Percentiles rank a stretch among this genome's conserved stretches.
These are phyloP conservation scores for Suhomyces panamericanus DNA, from an alignment of 1,139 yeast species.

Conservation along the genomic window DNA sequence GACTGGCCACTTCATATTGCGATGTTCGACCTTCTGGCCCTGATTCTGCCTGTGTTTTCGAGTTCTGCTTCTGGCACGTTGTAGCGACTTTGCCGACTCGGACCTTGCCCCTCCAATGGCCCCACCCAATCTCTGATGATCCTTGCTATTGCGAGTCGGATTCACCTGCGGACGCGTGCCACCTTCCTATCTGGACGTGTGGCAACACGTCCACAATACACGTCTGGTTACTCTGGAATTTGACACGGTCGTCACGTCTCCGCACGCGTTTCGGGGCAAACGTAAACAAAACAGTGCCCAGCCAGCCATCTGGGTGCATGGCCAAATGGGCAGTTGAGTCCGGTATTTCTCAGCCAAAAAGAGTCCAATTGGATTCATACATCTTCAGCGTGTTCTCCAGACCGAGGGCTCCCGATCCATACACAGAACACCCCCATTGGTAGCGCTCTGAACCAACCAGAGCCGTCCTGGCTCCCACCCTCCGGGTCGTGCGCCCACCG, in stretches of 20 bases:
- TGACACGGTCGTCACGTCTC: neutral
- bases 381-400: neutral
- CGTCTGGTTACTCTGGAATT: slow-evolving; percentile 10
- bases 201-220: slow-evolving; percentile 6
- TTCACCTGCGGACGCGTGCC: slow-evolving; percentile 1
- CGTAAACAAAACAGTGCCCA: slow-evolving; percentile 5
- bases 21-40: too few relatives aligned
- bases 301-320: slow-evolving; percentile 5
- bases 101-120: too few relatives aligned
- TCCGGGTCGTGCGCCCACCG: slow-evolving; percentile 4
- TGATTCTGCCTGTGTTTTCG: too few relatives aligned
- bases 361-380: neutral
- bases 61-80: too few relatives aligned
- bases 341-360: neutral
- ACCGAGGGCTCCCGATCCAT: slow-evolving; percentile 2
- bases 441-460: neutral
- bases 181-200: slow-evolving; percentile 7
- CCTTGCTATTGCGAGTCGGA: slow-evolving; percentile 7
- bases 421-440: neutral
- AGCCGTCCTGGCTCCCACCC: neutral
- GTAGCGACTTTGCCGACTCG: too few relatives aligned
- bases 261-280: slow-evolving; percentile 9
- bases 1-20: neutral
- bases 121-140: too few relatives aligned
- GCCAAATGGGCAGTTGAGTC: too few relatives aligned